Base-by-base conservation (phyloP, 345 rosid species). In the Cochlearia excelsa region DNA sequence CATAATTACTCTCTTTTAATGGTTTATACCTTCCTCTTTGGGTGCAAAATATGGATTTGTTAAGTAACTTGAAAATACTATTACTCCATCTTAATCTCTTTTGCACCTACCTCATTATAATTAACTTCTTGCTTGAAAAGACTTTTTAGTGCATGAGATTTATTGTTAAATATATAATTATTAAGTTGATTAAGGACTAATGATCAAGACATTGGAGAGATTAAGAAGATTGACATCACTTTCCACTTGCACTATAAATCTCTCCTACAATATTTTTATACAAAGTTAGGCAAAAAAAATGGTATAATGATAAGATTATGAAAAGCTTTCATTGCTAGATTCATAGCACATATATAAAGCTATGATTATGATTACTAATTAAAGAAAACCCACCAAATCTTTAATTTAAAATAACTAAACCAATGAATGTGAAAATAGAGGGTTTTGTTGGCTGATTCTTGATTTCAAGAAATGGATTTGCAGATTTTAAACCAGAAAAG, bases 241-340 rank as follows among this genome's bases (percentile, higher is more conserved):
- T 62, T 69, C 74, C 74, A 63, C 74, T 69, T 69, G 41, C 34
- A 56, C 43, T 30, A 42, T 48, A 41, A 61, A 47, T 54, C 39
- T 61, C 16, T 33, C 11, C 44, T 28, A 33, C 23, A n/a, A 1
- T 33, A 3, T 29, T 45, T 9, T 23, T 39, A 61, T 70, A 54
- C 65, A 70, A 30, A 63, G 69, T 63, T 63, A 63, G 74, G 74
- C 74, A 51, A 51, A 63, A 43, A 33, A 62, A 23, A 54, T 39
- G 10, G 8, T 35, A 29, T 35, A 34, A 7, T 63, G 65, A 57
- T 49, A 51, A 70, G 60, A 44, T 57, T 41, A 52, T 33, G 46
- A 70, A 64, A 56, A 63, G 65, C 59, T 63, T 16, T 70, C 59
- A 57, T 48, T 47, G 57, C 46, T 62, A 69, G 58, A 49, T 61